Evolutionary conservation across 805 yeast genomes (phyloP).

Genomic region (Yamadazyma endophytica): DNA sequence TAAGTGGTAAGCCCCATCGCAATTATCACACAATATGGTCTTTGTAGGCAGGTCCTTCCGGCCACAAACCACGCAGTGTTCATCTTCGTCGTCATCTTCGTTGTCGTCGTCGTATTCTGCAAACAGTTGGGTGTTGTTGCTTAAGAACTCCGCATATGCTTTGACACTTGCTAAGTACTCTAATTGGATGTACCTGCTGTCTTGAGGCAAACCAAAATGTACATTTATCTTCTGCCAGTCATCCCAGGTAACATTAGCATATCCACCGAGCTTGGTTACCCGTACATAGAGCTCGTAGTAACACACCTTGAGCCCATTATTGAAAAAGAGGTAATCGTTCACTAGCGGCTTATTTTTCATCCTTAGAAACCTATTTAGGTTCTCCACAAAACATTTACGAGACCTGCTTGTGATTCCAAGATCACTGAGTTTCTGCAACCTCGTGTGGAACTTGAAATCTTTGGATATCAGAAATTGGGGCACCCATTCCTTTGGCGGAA

Average conservation of each 20-base stretch:
- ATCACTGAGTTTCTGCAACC: constrained; percentile 65
- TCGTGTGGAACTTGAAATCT: constrained; percentile 58
- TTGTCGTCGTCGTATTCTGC: constrained; percentile 1
- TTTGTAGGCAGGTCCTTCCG: constrained; percentile 39
- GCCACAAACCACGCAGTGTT: constrained; percentile 48
- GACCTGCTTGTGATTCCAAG: constrained; percentile 60
- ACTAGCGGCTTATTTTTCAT: constrained; percentile 35
- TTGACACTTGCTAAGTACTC: constrained; percentile 22
- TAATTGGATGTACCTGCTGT: constrained; percentile 14
- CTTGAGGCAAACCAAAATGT: constrained; percentile 17
- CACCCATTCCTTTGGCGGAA: constrained; percentile 50
- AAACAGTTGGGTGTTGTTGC: too few species aligned
- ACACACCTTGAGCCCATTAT: constrained; percentile 15
- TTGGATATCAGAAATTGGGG: constrained; percentile 55
- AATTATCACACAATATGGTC: constrained; percentile 67
- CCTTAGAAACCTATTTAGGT: constrained; percentile 52
- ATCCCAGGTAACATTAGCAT: constrained; percentile 11
- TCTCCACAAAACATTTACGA: constrained; percentile 57
- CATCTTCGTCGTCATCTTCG: constrained; percentile 23
- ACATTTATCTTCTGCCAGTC: constrained; percentile 22
- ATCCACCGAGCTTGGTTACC: constrained; percentile 23
- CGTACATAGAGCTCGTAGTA: constrained; percentile 38
- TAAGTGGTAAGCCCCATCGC: constrained; percentile 66
- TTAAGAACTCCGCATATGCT: constrained; percentile 30
- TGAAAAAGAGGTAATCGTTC: constrained; percentile 16